phyloP scores from a whole-genome alignment of 176 grass and related monocot species.

The Otatea glauca region DNA sequence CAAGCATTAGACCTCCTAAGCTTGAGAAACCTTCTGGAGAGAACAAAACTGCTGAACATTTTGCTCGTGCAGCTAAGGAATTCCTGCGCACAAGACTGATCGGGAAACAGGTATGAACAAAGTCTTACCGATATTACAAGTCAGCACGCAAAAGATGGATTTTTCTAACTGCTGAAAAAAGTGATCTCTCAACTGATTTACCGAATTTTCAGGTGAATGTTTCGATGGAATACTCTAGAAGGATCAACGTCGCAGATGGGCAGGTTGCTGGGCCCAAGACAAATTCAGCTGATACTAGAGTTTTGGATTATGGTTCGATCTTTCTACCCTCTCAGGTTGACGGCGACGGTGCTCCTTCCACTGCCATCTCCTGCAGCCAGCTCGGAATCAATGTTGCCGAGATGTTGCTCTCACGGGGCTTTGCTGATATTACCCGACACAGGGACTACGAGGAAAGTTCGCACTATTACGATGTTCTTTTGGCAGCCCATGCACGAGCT shows the following conservation, averaged over 20 bases:
- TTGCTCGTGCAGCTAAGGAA: constrained; percentile 85
- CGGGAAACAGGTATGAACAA: constrained; percentile 67
- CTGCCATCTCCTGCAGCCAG: constrained; percentile 29
- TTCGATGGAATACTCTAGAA: constrained; percentile 93
- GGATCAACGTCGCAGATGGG: constrained; percentile 63
- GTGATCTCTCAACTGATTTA: constrained; percentile 6
- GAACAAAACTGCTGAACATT: constrained; percentile 39
- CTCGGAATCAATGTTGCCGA: constrained; percentile 76
- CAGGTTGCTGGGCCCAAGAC: constrained; percentile 48
- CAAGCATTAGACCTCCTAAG: constrained; percentile 83
- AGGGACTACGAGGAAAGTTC: constrained; percentile 94
- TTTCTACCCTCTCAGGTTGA: constrained; percentile 62
- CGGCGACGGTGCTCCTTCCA: constrained; percentile 60
- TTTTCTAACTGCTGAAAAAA: constrained; percentile 3
- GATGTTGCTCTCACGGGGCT: constrained; percentile 76
- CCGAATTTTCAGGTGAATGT: constrained; percentile 74
- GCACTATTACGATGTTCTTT: constrained; percentile 82
- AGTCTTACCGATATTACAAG: not conserved
- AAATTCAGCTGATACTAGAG: constrained; percentile 58
- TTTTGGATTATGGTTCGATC: constrained; percentile 90
- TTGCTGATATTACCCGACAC: constrained; percentile 69
- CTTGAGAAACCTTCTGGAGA: constrained; percentile 67
- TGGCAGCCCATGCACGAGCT: constrained; percentile 85
- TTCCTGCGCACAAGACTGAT: constrained; percentile 86
- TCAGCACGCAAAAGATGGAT: not conserved